Conservation (phyloP, 2,329 filamentous ascomycete genomes). For the Botrytis medusae region DNA sequence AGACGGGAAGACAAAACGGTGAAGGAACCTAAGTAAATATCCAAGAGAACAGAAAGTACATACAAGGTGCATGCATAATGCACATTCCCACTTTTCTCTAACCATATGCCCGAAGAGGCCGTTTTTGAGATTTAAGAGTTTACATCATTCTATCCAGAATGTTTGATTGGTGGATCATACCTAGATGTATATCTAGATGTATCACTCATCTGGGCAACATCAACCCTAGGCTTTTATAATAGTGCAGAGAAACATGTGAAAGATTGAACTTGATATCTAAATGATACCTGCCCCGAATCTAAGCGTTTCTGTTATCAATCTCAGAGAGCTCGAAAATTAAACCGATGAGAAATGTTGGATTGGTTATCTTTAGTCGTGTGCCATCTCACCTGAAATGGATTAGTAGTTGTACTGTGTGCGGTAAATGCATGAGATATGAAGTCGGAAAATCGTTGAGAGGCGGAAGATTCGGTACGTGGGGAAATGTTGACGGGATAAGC, state of each 20-base stretch:
- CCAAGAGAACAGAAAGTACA: not conserved
- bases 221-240: not conserved
- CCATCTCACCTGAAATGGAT: not conserved
- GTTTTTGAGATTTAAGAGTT: not conserved
- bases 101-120: not conserved
- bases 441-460: not conserved
- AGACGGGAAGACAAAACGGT: not conserved
- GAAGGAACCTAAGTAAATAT: not conserved
- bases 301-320: not conserved
- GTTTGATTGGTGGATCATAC: not conserved
- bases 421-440: not conserved
- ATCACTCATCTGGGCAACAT: not conserved
- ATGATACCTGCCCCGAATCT: not conserved
- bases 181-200: not conserved
- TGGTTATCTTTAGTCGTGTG: not conserved
- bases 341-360: not conserved
- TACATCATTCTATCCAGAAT: not conserved
- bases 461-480: conserved; percentile 6
- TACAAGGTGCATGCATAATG: conserved; percentile 5
- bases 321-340: not conserved
- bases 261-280: not conserved
- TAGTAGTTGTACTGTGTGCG: not conserved
- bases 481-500: not conserved
- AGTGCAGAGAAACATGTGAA: conserved; percentile 4
- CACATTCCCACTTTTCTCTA: not conserved